Evolutionary conservation across 768 basidiomycete genomes (phyloP), one percentile per base, ranked within the genome.

Genomic region (Amylocystis lapponica): DNA sequence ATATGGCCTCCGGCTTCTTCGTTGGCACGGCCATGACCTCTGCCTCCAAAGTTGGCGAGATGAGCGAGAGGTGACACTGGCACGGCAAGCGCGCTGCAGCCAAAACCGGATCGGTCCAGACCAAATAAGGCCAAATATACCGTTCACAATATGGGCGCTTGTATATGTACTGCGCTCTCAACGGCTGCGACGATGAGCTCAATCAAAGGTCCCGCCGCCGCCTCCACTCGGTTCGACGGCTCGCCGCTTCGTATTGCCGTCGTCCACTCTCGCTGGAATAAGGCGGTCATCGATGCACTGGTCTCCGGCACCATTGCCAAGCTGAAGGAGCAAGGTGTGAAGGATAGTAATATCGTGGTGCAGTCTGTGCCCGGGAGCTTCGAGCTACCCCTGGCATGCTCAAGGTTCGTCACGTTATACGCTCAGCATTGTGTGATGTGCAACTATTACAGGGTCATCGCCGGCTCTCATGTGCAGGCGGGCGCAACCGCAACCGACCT

Each of bases 201-300:
- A 53, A 82, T 95, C 76, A 95, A 95, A 70, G 87, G 89, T 30
- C 75, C 81, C 39, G 68, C 75, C 13, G 71, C 76, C 36, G 74
- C 85, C 27, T 61, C 77, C 39, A 70, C 66, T 30, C 65, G 75
- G 27, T 76, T 79, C 70, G 89, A 97, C 56, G 94, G 94, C 39
- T 83, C 88, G 2, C 48, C 71, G 21, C 74, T 94, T 41, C 83
- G 94, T 45, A 67, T 96, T 40, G 89, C 88, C 57, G 94, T 98
- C 59, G 86, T 98, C 6, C 95, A 97, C 61, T 91, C 92, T 14
- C 74, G 93, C 67, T 99, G 96, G 96, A 99, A 99, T 70, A 81
- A 79, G 52, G 58, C 68, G 16, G 81, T 99, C 58, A 86, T 98
- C 57, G 83, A 88, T 11, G 79, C 90, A 10, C 78, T 99, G 38